Evolutionary conservation across 2,329 filamentous ascomycete species (phyloP).

Genomic region (Thielaviopsis euricoi): DNA sequence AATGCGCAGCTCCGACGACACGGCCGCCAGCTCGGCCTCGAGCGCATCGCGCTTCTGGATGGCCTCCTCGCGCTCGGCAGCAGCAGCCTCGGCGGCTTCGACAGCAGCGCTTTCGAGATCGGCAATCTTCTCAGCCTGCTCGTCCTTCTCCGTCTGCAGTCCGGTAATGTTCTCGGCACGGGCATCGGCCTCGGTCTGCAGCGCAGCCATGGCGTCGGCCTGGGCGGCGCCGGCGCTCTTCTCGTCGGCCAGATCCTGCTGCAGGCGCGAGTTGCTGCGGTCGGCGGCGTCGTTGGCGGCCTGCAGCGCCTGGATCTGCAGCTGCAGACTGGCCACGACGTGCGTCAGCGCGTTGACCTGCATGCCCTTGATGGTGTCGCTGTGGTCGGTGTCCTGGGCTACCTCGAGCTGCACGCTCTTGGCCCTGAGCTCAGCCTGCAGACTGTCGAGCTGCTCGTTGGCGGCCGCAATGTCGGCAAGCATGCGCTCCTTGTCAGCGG

Average conservation of each 20-base stretch:
- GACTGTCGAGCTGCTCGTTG: conserved; percentile 2
- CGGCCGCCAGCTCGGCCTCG: conserved; percentile 3
- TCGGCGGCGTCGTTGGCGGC: conserved; percentile 1
- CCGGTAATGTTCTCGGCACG: neutral
- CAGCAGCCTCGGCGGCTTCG: neutral
- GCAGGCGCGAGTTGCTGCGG: neutral
- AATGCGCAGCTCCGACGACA: neutral
- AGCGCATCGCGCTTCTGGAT: neutral
- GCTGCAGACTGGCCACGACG: conserved; percentile 6
- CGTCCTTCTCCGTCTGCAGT: neutral
- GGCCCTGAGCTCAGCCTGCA: conserved; percentile 4
- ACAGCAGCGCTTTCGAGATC: conserved; percentile 2
- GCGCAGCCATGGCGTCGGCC: conserved; percentile 2
- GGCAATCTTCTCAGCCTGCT: conserved; percentile 6
- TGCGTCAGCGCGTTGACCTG: conserved; percentile 3
- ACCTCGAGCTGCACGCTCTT: conserved; percentile 51
- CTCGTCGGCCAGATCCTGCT: neutral
- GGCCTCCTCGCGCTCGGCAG: neutral
- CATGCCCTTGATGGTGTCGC: conserved; percentile 7
- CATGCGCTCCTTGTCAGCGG: conserved; percentile 7
- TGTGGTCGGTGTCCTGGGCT: conserved; percentile 8
- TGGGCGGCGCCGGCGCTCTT: neutral
- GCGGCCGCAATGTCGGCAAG: conserved; percentile 1
- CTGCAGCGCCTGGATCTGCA: conserved; percentile 6
- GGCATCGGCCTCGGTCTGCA: conserved; percentile 1